These are phyloP conservation scores for Penicillium aurantiogriseum DNA, from an alignment of 2,329 filamentous ascomycete genomes.

Conservation along the genomic window DNA sequence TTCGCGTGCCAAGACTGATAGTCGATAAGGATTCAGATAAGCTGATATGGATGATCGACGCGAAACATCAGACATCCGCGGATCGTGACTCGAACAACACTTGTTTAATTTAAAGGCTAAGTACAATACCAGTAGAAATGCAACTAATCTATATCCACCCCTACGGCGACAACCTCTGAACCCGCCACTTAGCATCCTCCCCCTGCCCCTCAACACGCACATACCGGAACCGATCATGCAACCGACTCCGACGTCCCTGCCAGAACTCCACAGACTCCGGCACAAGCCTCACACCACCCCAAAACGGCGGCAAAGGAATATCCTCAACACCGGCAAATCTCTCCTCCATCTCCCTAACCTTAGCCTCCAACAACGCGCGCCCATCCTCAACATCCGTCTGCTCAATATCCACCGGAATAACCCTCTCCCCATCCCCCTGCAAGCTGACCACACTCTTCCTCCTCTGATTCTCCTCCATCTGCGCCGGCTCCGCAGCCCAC, in stretches of 20 bases:
- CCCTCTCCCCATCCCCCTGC: slow-evolving; percentile 12
- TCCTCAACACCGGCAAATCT: slow-evolving; percentile 71
- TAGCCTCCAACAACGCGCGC: slow-evolving; percentile 69
- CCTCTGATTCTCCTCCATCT: slow-evolving; percentile 23
- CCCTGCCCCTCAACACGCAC: slow-evolving; percentile 65
- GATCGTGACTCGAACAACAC: neutral
- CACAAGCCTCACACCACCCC: slow-evolving; percentile 84
- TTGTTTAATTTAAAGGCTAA: neutral
- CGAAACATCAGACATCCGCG: neutral
- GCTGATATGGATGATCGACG: slow-evolving; percentile 11
- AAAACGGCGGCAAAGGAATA: slow-evolving; percentile 90
- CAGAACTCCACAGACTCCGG: slow-evolving; percentile 93
- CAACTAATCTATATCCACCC: neutral
- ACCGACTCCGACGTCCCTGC: slow-evolving; percentile 81
- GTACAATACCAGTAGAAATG: neutral
- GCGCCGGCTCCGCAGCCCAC: slow-evolving; percentile 36
- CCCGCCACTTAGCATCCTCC: slow-evolving; percentile 36
- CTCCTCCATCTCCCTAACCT: slow-evolving; percentile 74
- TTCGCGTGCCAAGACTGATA: slow-evolving; percentile 17
- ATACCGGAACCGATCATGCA: slow-evolving; percentile 94
- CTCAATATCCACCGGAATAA: slow-evolving; percentile 30
- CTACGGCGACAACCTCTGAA: slow-evolving; percentile 43
- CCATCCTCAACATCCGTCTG: slow-evolving; percentile 59
- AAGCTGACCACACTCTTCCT: slow-evolving; percentile 27
- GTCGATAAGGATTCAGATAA: slow-evolving; percentile 13